Evolutionary conservation across 306 rosid species (phyloP), one percentile per base, ranked within the genome.

Genomic region (Astragalus glycyphyllos): DNA sequence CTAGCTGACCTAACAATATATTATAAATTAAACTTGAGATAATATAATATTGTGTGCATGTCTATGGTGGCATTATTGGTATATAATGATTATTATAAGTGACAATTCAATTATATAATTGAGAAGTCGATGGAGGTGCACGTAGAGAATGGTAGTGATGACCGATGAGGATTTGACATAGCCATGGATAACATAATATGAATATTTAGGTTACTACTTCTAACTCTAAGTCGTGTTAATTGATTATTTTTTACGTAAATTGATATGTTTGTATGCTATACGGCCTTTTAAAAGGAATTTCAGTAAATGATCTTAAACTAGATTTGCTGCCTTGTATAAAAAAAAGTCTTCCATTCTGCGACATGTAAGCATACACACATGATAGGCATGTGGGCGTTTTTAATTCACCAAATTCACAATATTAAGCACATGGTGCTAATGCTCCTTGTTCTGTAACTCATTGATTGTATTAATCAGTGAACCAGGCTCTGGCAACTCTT

Each of bases 401-500:
- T 49, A 51, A 44, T 42, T 32, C 1, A 51, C 9, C 14, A 29
- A 16, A 32, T 56, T 29, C 41, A 7, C 0, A n/a, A 16, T 32
- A 32, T 68, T 68, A 57, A 58, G 57, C 58, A 58, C 34, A 64
- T 40, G 64, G 5, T 40, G 45, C 32, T 53, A 53, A 73, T 14
- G n/a, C 17, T 42, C 45, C 7, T 75, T 70, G 41, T 76, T 71
- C 5, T 35, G 29, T 42, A 11, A 58, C 47, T 60, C 54, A 26
- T 63, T 84, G 41, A 41, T 66, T 70, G 81, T 26, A 67, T 73
- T 8, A 35, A 79, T 50, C 89, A 92, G 98, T 92, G 96, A 92
- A 89, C 84, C 98, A 92, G 84, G 96, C 88, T 32, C 80, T 92
- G 65, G 95, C 96, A 57, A 92, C 98, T 53, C 86, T 92, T 44